Evolutionary conservation across 371 early-diverging fungal species (phyloP), one percentile per base, ranked within the genome.

Genomic region (Syncephalastrum contaminatum): DNA sequence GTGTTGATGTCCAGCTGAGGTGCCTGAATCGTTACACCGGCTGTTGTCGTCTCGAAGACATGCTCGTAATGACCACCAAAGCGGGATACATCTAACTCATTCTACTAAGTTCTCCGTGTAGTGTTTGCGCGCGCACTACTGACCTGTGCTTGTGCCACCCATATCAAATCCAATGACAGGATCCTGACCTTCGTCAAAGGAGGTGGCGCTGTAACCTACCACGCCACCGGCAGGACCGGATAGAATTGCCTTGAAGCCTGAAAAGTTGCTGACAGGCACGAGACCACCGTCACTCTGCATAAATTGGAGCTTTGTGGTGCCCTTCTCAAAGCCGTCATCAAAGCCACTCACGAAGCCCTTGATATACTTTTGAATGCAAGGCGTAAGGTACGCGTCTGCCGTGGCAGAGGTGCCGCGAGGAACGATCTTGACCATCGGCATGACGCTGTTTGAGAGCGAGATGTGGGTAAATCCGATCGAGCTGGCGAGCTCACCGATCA

Each of bases 241-340:
- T 7, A 98, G 77, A 24, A 98, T 93, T 1, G 97, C 96, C 10
- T 83, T 79, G 44, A 93, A 85, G 1, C 98, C 98, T 4, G 86
- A 85, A 63, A 96, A 95, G 47, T 80, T 73, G 46, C 81, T 72
- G 6, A 94, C 93, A 12, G 93, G 90, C 1, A 90, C 87, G 2
- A 98, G 72, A 1, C 97, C 98, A 56, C 98, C 98, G 66, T 97
- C 97, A 49, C 89, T 88, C 70, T 95, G 95, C 98, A 98, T 98
- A 67, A 98, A 96, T 66, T 94, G 93, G 27, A 96, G 73, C 12
- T 84, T 78, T 7, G 90, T 89, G 6, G 80, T 77, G 19, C 71
- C 60, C 0, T 56, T 60, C 24, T 68, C 53, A 22, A 90, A 73
- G 10, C 86, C 83, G 30, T 83, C 84, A 64, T 94, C 94, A 64